A percentile compares a stretch with the other conserved stretches of the same genome.
These are phyloP conservation scores for Jackrogersella minutella DNA, from an alignment of 495 filamentous ascomycete genomes.

Conservation along the genomic window DNA sequence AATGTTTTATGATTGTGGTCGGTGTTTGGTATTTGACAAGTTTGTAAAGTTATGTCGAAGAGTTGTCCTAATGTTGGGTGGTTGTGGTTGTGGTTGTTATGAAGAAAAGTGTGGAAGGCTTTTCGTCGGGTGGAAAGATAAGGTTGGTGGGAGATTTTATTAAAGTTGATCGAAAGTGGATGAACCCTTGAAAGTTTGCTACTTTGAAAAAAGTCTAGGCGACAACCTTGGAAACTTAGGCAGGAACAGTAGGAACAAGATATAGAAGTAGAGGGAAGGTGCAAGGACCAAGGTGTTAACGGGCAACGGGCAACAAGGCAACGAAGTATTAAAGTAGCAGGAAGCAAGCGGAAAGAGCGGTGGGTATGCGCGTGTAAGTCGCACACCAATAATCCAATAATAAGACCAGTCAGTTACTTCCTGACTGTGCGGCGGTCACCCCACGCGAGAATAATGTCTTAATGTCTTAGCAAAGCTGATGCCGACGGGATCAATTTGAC, in stretches of 20 bases:
- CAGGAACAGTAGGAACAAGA: conserved; percentile 9
- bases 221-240: not conserved
- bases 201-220: conserved; percentile 3
- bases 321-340: conserved; percentile 17
- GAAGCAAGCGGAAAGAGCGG: conserved; percentile 34
- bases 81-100: not conserved
- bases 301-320: too few species aligned
- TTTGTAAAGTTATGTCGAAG: conserved; percentile 23
- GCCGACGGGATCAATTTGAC: conserved; percentile 31
- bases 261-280: conserved; percentile 24
- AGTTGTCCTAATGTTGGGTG: conserved; percentile 4
- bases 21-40: conserved; percentile 10
- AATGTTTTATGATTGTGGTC: conserved; percentile 20
- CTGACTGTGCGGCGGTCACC: conserved; percentile 27
- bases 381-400: conserved; percentile 28
- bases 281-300: too few species aligned
- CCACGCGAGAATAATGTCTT: conserved; percentile 26
- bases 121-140: not conserved
- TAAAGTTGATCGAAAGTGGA: conserved; percentile 7
- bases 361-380: conserved; percentile 32
- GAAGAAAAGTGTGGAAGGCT: conserved; percentile 1
- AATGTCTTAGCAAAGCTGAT: conserved; percentile 43
- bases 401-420: not conserved
- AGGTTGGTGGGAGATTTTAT: conserved; percentile 5
- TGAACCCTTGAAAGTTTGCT: not conserved